Percentiles rank a stretch among this genome's conserved stretches.
phyloP scores from a whole-genome alignment of 768 basidiomycete genomes.

The Podaxis pistillaris region DNA sequence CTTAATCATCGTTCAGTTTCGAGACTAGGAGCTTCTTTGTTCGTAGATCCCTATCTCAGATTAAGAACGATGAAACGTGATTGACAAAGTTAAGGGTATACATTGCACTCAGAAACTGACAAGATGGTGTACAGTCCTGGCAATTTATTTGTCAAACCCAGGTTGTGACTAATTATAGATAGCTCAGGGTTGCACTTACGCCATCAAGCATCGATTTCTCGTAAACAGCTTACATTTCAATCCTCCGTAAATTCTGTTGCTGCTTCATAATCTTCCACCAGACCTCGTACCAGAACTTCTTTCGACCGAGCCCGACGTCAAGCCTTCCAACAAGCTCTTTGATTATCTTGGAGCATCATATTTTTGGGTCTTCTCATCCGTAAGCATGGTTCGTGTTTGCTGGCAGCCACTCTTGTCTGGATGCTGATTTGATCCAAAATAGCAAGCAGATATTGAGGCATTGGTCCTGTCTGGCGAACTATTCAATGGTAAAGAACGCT shows the following conservation, averaged over 20 bases:
- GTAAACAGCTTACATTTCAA: neutral
- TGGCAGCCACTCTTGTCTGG: neutral
- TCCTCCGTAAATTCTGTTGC: neutral
- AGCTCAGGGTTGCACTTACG: neutral
- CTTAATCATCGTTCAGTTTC: conserved; percentile 1
- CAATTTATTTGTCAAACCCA: neutral
- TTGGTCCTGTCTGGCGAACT: conserved; percentile 77
- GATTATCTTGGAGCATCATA: neutral
- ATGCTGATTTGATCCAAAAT: neutral
- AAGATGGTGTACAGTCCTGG: neutral
- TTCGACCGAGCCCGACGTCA: neutral
- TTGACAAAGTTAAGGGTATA: neutral
- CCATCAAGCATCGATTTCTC: neutral
- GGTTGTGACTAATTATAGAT: neutral
- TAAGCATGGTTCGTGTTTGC: conserved; percentile 9
- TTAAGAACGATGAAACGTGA: neutral
- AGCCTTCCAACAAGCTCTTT: neutral
- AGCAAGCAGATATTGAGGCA: conserved; percentile 58
- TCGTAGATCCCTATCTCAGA: neutral
- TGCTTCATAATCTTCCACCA: neutral
- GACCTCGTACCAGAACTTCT: neutral
- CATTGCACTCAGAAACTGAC: neutral
- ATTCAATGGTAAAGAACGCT: conserved; percentile 53
- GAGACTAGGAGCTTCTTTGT: neutral
- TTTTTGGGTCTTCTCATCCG: neutral